phyloP scores from a whole-genome alignment of 305 asterid species.

The Solanum chacoense region DNA sequence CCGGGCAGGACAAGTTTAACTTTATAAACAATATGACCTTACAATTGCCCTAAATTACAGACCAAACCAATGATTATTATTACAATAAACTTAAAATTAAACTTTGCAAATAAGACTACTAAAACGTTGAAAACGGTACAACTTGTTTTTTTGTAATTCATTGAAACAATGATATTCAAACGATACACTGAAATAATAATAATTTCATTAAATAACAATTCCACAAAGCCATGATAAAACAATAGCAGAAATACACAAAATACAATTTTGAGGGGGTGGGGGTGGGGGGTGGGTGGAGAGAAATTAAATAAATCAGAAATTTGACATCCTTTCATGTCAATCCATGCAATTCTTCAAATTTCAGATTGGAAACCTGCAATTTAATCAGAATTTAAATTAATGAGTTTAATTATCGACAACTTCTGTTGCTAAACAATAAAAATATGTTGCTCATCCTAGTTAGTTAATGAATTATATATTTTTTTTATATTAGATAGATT shows the following conservation, averaged over 20 bases:
- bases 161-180: not conserved
- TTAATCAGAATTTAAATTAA: not conserved
- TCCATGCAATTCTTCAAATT: constrained; percentile 4
- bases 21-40: not conserved
- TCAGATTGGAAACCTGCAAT: constrained; percentile 3
- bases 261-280: not conserved
- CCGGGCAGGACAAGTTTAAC: not conserved
- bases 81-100: not conserved
- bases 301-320: not conserved
- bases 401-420: not conserved
- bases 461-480: not conserved
- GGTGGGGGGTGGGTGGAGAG: not conserved
- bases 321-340: constrained; percentile 21
- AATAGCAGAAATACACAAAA: not conserved
- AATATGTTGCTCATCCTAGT: not conserved
- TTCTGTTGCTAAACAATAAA: not conserved
- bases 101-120: not conserved
- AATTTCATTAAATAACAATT: constrained; percentile 10
- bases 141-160: not conserved
- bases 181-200: not conserved
- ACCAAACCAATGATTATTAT: not conserved
- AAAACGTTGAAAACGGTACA: not conserved
- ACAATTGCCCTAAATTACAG: not conserved
- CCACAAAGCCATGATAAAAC: not conserved
- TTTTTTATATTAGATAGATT: not conserved